A percentile compares a stretch with the other conserved stretches of the same genome.
phyloP scores from a whole-genome alignment of 2,329 filamentous ascomycete genomes.

The Calonectria fujianensis region DNA sequence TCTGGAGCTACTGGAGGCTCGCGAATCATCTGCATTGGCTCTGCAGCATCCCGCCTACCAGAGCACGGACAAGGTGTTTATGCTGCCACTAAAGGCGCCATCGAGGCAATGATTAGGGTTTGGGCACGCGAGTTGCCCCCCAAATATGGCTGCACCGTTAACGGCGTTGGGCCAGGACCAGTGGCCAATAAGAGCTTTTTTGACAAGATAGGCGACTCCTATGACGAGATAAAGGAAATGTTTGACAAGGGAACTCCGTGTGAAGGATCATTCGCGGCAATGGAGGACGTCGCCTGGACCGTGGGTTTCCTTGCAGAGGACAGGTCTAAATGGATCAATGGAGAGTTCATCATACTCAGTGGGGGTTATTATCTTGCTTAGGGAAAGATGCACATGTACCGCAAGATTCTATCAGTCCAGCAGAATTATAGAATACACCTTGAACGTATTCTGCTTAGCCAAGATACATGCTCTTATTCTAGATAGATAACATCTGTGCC shows the following conservation, averaged over 20 bases:
- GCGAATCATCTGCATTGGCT: background rate
- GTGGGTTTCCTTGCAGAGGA: background rate
- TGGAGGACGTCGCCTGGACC: background rate
- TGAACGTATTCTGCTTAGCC: no score
- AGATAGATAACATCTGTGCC: background rate
- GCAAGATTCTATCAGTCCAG: background rate
- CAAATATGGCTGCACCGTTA: slow-evolving; percentile 3
- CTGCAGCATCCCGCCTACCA: background rate
- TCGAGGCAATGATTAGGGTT: background rate
- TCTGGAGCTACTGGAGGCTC: slow-evolving; percentile 11
- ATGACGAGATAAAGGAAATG: background rate
- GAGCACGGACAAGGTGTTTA: background rate
- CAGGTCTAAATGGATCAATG: background rate
- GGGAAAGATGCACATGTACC: background rate
- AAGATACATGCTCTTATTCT: no score
- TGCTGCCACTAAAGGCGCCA: slow-evolving; percentile 2
- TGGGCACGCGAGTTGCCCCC: slow-evolving; percentile 67
- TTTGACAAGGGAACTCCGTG: slow-evolving; percentile 2
- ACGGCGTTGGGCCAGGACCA: background rate
- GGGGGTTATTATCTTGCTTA: slow-evolving; percentile 15
- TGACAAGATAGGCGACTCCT: background rate
- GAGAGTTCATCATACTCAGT: background rate
- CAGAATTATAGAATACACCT: background rate
- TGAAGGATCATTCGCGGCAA: background rate
- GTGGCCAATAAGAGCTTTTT: background rate